phyloP scores from a whole-genome alignment of 441 rosid species.

The Euphorbia celastroides region DNA sequence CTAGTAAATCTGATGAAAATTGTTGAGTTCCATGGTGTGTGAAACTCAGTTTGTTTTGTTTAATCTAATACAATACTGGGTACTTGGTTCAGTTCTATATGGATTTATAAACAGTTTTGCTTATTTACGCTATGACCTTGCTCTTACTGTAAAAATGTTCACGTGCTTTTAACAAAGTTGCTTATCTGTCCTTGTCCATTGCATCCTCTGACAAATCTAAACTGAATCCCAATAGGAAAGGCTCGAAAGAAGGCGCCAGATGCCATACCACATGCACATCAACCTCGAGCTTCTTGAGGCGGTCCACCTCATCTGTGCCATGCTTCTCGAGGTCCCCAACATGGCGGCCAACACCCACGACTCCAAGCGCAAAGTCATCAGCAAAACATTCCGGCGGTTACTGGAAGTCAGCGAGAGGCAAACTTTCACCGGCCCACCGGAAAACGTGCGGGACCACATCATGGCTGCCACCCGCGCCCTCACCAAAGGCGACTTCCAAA shows the following conservation, averaged over 20 bases:
- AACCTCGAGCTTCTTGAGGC: slow-evolving; percentile 83
- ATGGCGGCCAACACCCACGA: slow-evolving; percentile 65
- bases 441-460: slow-evolving; percentile 70
- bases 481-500: slow-evolving; percentile 53
- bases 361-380: slow-evolving; percentile 51
- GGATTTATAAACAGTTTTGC: neutral
- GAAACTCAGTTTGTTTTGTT: neutral
- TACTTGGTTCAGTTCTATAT: neutral
- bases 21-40: neutral
- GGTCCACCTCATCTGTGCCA: slow-evolving; percentile 66
- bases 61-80: neutral
- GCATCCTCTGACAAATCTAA: neutral
- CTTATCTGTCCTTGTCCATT: neutral
- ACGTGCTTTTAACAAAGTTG: neutral
- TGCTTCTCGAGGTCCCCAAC: slow-evolving; percentile 77
- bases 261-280: slow-evolving; percentile 90
- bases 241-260: slow-evolving; percentile 66
- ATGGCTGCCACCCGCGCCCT: slow-evolving; percentile 76
- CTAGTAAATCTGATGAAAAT: neutral
- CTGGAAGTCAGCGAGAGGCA: slow-evolving; percentile 65
- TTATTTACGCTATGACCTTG: neutral
- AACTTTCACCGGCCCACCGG: slow-evolving; percentile 71
- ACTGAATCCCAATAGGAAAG: slow-evolving; percentile 47
- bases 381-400: slow-evolving; percentile 67
- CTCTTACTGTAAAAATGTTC: neutral